phyloP scores from a whole-genome alignment of 352 stramenopile species.

The Elongisporangium senticosum region DNA sequence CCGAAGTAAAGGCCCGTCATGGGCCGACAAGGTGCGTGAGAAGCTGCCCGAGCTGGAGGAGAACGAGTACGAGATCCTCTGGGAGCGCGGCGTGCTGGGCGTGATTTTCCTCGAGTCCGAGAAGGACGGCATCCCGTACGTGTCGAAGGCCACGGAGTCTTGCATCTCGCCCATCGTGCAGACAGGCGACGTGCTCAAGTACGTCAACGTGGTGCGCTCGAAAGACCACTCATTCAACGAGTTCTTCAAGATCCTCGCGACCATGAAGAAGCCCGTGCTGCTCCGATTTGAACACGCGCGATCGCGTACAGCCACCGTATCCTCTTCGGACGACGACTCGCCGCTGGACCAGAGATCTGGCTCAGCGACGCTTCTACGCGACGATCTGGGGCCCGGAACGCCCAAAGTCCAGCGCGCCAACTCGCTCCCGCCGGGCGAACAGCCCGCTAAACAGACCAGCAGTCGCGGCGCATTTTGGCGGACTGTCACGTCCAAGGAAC shows the following conservation, averaged over 20 bases:
- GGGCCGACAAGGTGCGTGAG: slow-evolving; percentile 76
- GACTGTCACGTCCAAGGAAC: slow-evolving; percentile 33
- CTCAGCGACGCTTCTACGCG: slow-evolving; percentile 23
- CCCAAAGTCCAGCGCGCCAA: slow-evolving; percentile 49
- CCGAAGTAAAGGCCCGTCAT: slow-evolving; percentile 27
- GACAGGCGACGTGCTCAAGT: slow-evolving; percentile 78
- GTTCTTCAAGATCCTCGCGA: slow-evolving; percentile 88
- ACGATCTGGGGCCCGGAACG: slow-evolving; percentile 12
- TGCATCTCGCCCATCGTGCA: slow-evolving; percentile 69
- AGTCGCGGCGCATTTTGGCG: slow-evolving; percentile 59
- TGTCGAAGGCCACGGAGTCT: slow-evolving; percentile 84
- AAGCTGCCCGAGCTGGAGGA: slow-evolving; percentile 69
- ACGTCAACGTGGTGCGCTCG: slow-evolving; percentile 79
- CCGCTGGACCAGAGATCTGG: slow-evolving; percentile 40
- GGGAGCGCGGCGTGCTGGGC: slow-evolving; percentile 79
- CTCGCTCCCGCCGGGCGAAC: slow-evolving; percentile 48
- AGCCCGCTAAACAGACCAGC: slow-evolving; percentile 27
- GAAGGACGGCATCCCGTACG: slow-evolving; percentile 79
- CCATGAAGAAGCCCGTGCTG: slow-evolving; percentile 87
- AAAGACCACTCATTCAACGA: slow-evolving; percentile 85
- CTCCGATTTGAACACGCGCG: slow-evolving; percentile 68
- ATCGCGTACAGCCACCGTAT: slow-evolving; percentile 30
- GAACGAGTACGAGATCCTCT: slow-evolving; percentile 85
- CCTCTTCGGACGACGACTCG: slow-evolving; percentile 35
- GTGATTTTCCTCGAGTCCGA: slow-evolving; percentile 87